A percentile compares a stretch with the other conserved stretches of the same genome.
Conservation (phyloP, 148 eudicot species). For the Pharnaceum exiguum region DNA sequence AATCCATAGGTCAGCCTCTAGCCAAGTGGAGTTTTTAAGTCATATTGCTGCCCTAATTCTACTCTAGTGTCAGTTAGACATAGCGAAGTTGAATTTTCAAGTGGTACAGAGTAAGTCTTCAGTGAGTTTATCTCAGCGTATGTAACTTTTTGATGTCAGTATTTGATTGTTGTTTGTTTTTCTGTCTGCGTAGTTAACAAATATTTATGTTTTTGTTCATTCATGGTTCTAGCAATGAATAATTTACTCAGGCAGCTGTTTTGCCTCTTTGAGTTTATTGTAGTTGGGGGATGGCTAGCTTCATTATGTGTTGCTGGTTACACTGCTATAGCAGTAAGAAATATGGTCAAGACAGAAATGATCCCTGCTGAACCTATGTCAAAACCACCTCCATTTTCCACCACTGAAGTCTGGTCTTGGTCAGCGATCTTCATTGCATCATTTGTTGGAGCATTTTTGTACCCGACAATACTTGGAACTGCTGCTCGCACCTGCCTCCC, state of each 20-base stretch:
- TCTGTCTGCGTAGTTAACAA: neutral
- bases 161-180: no score
- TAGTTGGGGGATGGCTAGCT: conserved; percentile 99
- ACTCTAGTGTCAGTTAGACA: no score
- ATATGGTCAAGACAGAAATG: conserved; percentile 84
- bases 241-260: neutral
- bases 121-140: no score
- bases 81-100: no score
- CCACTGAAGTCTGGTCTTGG: conserved; percentile 69
- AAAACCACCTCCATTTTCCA: conserved; percentile 83
- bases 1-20: no score
- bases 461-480: conserved; percentile 75
- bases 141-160: no score
- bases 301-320: conserved; percentile 85
- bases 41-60: no score
- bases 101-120: no score
- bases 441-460: conserved; percentile 47
- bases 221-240: neutral
- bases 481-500: conserved; percentile 86
- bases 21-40: no score
- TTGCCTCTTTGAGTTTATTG: conserved; percentile 9
- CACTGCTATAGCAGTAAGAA: conserved; percentile 86
- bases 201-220: neutral
- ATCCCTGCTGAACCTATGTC: conserved; percentile 92
- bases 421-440: conserved; percentile 60